Evolutionary conservation across 352 stramenopile genomes (phyloP).

Genomic region (Globisporangium recalcitrans): DNA sequence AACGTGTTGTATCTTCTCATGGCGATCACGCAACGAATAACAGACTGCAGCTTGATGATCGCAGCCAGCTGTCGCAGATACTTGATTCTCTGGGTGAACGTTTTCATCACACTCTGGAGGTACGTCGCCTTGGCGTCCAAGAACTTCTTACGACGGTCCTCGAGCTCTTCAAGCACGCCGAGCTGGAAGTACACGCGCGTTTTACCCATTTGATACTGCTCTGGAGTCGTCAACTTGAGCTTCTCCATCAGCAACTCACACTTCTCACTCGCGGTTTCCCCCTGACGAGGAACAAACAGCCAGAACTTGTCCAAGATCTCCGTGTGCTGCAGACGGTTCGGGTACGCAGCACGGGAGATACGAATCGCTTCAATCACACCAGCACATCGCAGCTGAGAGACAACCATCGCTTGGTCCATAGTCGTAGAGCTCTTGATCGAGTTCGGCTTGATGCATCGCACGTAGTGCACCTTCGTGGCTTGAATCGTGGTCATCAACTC

Average conservation of each 20-base stretch:
- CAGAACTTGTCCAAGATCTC: constrained; percentile 83
- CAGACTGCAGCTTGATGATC: constrained; percentile 81
- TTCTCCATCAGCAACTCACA: constrained; percentile 80
- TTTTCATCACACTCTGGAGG: constrained; percentile 75
- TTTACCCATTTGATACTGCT: constrained; percentile 84
- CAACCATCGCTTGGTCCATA: constrained; percentile 92
- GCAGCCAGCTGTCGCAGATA: constrained; percentile 70
- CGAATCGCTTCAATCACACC: constrained; percentile 99
- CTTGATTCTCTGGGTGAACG: constrained; percentile 69
- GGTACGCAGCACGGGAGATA: constrained; percentile 97
- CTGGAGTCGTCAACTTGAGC: constrained; percentile 61
- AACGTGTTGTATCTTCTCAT: constrained; percentile 87
- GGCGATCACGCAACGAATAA: constrained; percentile 73
- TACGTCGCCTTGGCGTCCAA: constrained; percentile 75
- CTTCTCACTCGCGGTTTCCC: constrained; percentile 51
- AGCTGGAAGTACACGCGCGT: constrained; percentile 86
- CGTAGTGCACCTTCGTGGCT: constrained; percentile 95
- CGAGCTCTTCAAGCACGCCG: constrained; percentile 78
- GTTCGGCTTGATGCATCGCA: constrained; percentile 99
- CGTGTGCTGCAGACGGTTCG: constrained; percentile 92
- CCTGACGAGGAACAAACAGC: constrained; percentile 66
- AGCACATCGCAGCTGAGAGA: constrained; percentile 96
- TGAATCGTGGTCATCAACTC: constrained; percentile 95
- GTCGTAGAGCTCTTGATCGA: constrained; percentile 88
- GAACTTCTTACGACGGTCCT: constrained; percentile 84